These are phyloP conservation scores for Seminavis robusta DNA, from an alignment of 108 stramenopile species.

Conservation along the genomic window DNA sequence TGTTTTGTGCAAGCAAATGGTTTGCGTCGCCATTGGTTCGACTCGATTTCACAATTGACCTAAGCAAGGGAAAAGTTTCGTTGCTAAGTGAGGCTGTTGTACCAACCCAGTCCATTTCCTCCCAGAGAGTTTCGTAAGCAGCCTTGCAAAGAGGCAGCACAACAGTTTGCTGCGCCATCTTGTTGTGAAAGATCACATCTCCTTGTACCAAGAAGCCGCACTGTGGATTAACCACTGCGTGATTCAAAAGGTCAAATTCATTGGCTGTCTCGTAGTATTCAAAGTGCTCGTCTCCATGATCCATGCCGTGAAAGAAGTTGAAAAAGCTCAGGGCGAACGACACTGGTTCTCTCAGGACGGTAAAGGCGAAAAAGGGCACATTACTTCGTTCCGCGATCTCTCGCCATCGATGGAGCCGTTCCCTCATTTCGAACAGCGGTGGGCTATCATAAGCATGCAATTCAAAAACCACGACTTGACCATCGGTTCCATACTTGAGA, in stretches of 20 bases:
- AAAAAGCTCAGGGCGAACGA: conserved; percentile 7
- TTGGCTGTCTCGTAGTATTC: conserved; percentile 3
- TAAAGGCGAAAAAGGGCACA: not conserved
- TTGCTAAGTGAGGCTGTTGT: not conserved
- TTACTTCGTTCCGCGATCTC: not conserved
- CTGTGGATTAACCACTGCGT: not conserved
- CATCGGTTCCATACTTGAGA: no score
- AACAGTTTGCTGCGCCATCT: not conserved
- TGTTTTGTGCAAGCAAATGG: no score
- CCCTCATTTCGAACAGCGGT: conserved; percentile 4
- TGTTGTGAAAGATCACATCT: not conserved
- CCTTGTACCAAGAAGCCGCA: not conserved
- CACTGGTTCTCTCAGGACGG: conserved; percentile 11
- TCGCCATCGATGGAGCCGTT: not conserved
- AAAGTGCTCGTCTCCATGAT: no score
- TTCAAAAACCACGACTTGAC: no score
- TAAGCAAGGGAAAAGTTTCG: no score
- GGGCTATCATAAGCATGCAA: no score
- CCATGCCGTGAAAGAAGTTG: conserved; percentile 10
- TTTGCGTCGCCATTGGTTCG: no score
- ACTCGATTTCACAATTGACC: no score
- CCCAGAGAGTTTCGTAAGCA: not conserved
- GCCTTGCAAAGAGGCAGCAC: no score
- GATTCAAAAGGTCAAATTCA: not conserved
- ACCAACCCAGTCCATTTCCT: not conserved